Evolutionary conservation across 495 filamentous ascomycete genomes (phyloP), one percentile per base, ranked within the genome.

Genomic region (Entonaema liquescens): DNA sequence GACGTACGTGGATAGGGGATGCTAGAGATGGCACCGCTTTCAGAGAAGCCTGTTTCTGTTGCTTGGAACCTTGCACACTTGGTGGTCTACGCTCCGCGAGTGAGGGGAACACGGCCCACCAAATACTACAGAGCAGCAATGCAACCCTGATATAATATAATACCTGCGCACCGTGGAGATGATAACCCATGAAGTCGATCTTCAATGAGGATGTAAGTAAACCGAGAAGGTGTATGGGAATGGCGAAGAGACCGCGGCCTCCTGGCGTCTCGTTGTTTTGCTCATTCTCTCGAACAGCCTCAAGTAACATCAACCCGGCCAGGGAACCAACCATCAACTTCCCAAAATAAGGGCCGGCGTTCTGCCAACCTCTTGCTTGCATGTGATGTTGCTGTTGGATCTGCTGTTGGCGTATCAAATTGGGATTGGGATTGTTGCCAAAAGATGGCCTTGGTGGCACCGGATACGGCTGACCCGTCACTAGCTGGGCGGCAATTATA

Each of bases 291-390:
- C 79, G 79, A 60, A 94, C 80, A 7, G 92, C 92, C 78, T 97
- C 93, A 68, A 97, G 75, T 42, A 98, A 85, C 93, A 97, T 96
- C 35, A 98, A 80, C 1, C 95, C 93, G 36, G 94, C 95, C 62
- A 98, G 84, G 31, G 93, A 92, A 29, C 95, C 95, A 12, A 98
- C 87, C 91, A 98, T 95, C 69, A 97, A 83, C 76, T 93, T 96
- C 60, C 86, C 89, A 69, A 82, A 82, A 62, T 86, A 86, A 26
- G 82, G 83, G 23, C 76, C 74, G 21, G 76, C 70, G 57, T 77
- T 83, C 70, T 79, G 81, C 73, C 84, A 77, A 33, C 81, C 76
- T 25, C 76, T 65, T 62, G 80, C 74, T 61, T 81, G 70, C 55
- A 81, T 71, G 13, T 81, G 80, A 35, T 80, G 76, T 63, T 82